phyloP scores from a whole-genome alignment of 225 moss, liverwort and hornwort species.

The Neckera pumila region DNA sequence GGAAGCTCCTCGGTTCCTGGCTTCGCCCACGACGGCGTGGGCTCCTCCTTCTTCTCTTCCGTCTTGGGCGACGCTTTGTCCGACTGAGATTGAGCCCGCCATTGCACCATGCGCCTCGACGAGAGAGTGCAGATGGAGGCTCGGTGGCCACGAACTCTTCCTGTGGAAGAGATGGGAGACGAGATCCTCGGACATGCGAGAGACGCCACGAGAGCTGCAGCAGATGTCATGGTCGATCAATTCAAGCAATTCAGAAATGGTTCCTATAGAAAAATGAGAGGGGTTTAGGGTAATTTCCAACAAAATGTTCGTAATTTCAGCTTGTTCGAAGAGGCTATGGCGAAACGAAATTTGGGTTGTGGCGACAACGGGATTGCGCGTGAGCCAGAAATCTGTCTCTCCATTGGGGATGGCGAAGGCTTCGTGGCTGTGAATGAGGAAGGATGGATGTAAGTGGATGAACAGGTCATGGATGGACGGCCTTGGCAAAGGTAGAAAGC shows the following conservation, averaged over 20 bases:
- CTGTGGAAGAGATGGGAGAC: not conserved
- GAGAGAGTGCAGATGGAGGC: not conserved
- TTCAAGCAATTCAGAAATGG: not conserved
- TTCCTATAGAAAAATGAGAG: not conserved
- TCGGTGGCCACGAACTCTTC: not conserved
- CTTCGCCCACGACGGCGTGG: conserved; percentile 57
- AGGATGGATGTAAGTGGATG: not conserved
- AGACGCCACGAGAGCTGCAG: not conserved
- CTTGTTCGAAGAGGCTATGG: not conserved
- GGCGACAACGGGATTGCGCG: not conserved
- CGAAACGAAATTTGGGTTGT: not conserved
- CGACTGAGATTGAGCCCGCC: conserved; percentile 19
- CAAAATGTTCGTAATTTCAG: not conserved
- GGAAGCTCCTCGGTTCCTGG: conserved; percentile 75
- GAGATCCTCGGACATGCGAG: not conserved
- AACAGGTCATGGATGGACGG: not conserved
- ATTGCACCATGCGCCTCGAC: not conserved
- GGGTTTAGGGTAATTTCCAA: not conserved
- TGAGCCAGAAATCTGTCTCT: not conserved
- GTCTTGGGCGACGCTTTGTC: conserved; percentile 24
- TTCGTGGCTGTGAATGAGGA: not conserved
- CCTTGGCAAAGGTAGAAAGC: not conserved
- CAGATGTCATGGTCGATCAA: not conserved
- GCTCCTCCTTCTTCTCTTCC: conserved; percentile 5
- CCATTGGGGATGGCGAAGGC: not conserved